Conservation (phyloP, 129 eudicot species). For the Arctium minus region DNA sequence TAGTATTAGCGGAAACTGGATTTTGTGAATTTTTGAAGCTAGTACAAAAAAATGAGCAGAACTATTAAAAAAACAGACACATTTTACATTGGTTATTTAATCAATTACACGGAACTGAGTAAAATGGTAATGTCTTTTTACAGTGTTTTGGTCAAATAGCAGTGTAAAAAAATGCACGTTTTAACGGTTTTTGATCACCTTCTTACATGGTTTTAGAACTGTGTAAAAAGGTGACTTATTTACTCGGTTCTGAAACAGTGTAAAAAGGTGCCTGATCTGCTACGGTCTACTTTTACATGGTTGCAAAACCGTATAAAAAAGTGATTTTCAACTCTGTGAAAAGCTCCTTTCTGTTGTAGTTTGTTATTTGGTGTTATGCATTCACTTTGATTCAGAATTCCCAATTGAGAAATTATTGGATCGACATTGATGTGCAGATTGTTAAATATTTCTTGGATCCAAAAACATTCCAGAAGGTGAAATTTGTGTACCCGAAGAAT, state of each 20-base stretch:
- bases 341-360: neutral
- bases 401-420: neutral
- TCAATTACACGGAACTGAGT: neutral
- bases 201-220: neutral
- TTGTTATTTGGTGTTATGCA: neutral
- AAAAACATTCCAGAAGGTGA: constrained; percentile 58
- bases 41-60: neutral
- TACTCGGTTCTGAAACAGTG: no score
- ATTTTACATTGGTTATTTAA: neutral
- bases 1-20: neutral
- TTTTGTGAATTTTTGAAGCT: neutral
- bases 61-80: neutral
- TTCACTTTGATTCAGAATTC: neutral
- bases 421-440: constrained; percentile 30
- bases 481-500: constrained; percentile 64
- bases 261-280: no score
- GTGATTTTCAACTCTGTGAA: neutral
- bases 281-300: no score
- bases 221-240: no score
- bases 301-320: no score
- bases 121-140: neutral
- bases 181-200: neutral
- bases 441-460: constrained; percentile 62
- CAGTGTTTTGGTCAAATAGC: neutral
- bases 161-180: neutral